A percentile compares a stretch with the other conserved stretches of the same genome.
Conservation (phyloP, 345 rosid genomes). For the Populus davidiana region DNA sequence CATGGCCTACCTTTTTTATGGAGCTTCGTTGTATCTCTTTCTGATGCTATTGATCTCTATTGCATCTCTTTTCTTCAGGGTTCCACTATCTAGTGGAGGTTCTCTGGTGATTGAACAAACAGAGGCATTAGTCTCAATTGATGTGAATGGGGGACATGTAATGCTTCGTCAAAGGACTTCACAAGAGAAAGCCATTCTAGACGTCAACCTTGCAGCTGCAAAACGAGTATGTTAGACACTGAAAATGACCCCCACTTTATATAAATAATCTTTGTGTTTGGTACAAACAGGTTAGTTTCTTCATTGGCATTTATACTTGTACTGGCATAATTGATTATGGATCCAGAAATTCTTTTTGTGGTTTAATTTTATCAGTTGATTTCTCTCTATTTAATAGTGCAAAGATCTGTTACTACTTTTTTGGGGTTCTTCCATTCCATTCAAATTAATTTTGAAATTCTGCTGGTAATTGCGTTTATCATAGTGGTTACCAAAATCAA, state of each 20-base stretch:
- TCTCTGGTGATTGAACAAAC: conserved; percentile 97
- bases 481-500: neutral
- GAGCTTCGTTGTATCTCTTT: neutral
- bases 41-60: neutral
- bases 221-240: conserved; percentile 58
- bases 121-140: conserved; percentile 95
- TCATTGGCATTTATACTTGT: neutral
- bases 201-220: conserved; percentile 91
- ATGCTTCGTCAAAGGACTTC: conserved; percentile 89
- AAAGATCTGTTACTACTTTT: neutral
- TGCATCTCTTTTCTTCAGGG: conserved; percentile 47
- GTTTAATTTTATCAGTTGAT: neutral
- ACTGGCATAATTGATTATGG: neutral
- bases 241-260: neutral
- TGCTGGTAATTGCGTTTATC: neutral
- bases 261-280: conserved; percentile 4
- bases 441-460: neutral
- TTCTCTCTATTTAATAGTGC: neutral
- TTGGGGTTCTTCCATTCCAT: neutral
- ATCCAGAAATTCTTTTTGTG: neutral
- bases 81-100: conserved; percentile 83
- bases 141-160: conserved; percentile 97
- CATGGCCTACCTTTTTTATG: neutral
- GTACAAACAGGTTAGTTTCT: neutral
- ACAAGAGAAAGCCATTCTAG: conserved; percentile 86